Base-by-base conservation (phyloP, 1,284 basidiomycete species). In the Tilletia horrida region DNA sequence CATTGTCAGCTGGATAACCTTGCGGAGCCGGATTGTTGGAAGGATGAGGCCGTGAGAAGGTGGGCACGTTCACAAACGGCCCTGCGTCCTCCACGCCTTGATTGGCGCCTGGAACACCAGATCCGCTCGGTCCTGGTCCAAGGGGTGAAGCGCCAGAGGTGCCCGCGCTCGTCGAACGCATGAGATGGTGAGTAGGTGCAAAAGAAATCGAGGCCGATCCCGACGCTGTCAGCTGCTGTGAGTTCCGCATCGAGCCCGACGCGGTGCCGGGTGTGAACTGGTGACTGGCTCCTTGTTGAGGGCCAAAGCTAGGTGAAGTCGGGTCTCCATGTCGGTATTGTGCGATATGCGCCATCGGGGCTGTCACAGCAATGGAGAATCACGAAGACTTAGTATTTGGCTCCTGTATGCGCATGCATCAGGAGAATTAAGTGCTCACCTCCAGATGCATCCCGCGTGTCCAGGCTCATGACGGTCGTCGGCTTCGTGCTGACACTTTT, bases 401-500 rank as follows among this genome's bases (percentile, higher is more conserved):
- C 25, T 18, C 14, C 55, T 23, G 35, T 11, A 40, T 40, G 6
- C 35, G 35, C 35, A 40, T 40, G 35, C 6, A 40, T 40, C 35
- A 11, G 35, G 11, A 6, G 35, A 11, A 40, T 40, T 11, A 42
- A 61, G 21, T 8, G 61, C 65, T 57, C 65, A 66, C 66, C 62
- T 50, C 35, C 62, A 64, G 43, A 65, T 7, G 67, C 62, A 23
- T 72, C 74, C 48, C 73, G 71, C 8, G 70, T 74, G 16, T 97
- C 93, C 69, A 95, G 87, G 73, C 91, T 93, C 52, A 96, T 86
- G 29, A 96, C 83, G 0, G 94, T 97, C 1, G 94, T 97, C 1
- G 93, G 94, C 82, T 97, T 97, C 4, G 94, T 97, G 78, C 91
- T 92, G 0, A 92, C 91, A 75, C 90, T 88, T 77, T 89, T 91